Evolutionary conservation across 148 eudicot genomes (phyloP).

Genomic region (Persicaria maculosa): DNA sequence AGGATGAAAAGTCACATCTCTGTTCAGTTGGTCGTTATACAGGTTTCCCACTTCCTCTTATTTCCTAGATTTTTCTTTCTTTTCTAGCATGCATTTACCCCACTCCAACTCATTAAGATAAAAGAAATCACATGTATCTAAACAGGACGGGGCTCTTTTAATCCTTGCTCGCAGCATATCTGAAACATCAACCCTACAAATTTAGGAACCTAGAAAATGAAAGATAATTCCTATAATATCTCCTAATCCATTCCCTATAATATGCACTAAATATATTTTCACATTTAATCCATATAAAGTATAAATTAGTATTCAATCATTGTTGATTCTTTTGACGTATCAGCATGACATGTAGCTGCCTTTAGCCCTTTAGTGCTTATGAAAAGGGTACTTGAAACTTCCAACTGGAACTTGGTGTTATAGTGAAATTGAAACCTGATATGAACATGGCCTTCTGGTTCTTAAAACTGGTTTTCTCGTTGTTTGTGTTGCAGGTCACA

Average conservation of each 20-base stretch:
- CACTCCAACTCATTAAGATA: not conserved
- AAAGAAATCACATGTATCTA: not conserved
- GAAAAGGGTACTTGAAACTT: not conserved
- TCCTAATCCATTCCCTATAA: too few species aligned
- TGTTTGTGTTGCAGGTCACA: constrained; percentile 44
- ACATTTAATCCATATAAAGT: too few species aligned
- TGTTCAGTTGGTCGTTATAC: constrained; percentile 69
- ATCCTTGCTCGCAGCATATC: too few species aligned
- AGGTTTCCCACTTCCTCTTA: constrained; percentile 39
- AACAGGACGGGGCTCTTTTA: too few species aligned
- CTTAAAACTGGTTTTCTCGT: not conserved
- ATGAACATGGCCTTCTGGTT: not conserved
- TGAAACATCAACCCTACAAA: too few species aligned
- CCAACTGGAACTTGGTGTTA: not conserved
- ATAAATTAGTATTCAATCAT: too few species aligned
- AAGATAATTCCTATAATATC: too few species aligned
- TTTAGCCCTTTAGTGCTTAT: not conserved
- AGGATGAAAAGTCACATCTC: constrained; percentile 83
- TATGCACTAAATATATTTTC: too few species aligned
- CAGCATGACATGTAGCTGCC: not conserved
- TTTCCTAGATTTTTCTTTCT: not conserved
- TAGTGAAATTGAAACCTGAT: not conserved
- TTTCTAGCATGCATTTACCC: not conserved
- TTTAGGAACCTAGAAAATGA: too few species aligned
- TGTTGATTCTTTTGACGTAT: not conserved